Conservation (phyloP, 805 yeast species). For the Clavispora vitiphila region DNA sequence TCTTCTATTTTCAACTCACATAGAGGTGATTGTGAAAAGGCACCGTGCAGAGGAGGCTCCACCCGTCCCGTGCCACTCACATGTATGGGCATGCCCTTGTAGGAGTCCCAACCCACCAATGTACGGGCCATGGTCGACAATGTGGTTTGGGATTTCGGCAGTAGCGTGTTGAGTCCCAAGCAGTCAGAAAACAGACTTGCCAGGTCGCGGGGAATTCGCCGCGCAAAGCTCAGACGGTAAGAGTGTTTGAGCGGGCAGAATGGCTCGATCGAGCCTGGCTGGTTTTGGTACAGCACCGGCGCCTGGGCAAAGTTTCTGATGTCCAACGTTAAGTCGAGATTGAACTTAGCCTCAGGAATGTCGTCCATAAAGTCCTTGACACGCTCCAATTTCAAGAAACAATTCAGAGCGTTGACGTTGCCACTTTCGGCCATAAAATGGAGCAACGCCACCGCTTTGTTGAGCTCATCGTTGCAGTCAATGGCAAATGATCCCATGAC, state of each 20-base stretch:
- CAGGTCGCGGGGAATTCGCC: background rate
- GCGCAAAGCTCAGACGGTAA: background rate
- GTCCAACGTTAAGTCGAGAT: conserved; percentile 17
- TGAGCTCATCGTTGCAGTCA: background rate
- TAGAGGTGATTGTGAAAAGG: background rate
- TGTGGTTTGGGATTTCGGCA: conserved; percentile 10
- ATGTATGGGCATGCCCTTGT: conserved; percentile 16
- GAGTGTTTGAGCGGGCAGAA: background rate
- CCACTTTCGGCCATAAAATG: conserved; percentile 29
- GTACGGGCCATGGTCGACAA: conserved; percentile 19
- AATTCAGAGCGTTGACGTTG: conserved; percentile 32
- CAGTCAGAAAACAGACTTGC: conserved; percentile 1
- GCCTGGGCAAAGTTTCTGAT: conserved; percentile 6
- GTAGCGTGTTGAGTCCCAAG: conserved; percentile 7
- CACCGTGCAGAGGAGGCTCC: background rate
- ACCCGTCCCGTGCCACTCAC: conserved; percentile 11
- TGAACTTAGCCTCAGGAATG: conserved; percentile 21
- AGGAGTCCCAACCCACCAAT: conserved; percentile 26
- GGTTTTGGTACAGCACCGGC: background rate
- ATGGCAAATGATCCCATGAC: conserved; percentile 19
- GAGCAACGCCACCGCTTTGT: conserved; percentile 22
- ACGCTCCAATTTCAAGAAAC: conserved; percentile 24
- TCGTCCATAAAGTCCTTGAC: conserved; percentile 19
- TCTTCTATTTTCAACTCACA: background rate
- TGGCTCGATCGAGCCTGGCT: background rate